Evolutionary conservation across 139 green algal species (phyloP).

Genomic region (Chlorella vulgaris): DNA sequence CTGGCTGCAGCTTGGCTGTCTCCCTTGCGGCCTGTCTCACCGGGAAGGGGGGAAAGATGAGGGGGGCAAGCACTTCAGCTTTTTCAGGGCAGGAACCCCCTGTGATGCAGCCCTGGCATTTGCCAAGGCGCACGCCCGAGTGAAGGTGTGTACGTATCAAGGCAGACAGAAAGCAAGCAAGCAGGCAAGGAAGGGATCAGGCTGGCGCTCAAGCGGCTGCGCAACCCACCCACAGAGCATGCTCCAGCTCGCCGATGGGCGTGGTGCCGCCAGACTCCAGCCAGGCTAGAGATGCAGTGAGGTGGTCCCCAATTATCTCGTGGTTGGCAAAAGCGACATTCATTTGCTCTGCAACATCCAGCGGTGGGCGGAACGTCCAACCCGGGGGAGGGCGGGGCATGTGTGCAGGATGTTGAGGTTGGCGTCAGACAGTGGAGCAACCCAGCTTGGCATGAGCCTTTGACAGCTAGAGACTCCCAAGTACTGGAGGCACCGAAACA

Average conservation of each 20-base stretch:
- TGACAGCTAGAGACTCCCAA: no score
- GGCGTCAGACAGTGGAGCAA: no score
- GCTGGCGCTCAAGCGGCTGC: neutral
- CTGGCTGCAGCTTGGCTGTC: neutral
- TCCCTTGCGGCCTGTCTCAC: neutral
- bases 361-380: neutral
- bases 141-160: neutral
- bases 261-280: neutral
- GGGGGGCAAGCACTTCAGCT: no score
- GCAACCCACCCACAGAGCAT: neutral
- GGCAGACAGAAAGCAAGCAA: neutral
- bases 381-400: neutral
- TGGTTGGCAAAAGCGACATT: slow-evolving; percentile 19
- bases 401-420: no score
- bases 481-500: no score
- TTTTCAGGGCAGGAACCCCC: neutral
- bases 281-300: slow-evolving; percentile 16
- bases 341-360: slow-evolving; percentile 23
- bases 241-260: neutral
- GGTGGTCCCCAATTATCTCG: slow-evolving; percentile 18
- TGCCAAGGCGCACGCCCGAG: no score
- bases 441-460: no score
- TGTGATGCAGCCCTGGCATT: no score
- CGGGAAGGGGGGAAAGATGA: neutral
- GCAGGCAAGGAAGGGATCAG: neutral